Conservation (phyloP, 169 alveolate genomes). For the Cryptosporidium sp. region DNA sequence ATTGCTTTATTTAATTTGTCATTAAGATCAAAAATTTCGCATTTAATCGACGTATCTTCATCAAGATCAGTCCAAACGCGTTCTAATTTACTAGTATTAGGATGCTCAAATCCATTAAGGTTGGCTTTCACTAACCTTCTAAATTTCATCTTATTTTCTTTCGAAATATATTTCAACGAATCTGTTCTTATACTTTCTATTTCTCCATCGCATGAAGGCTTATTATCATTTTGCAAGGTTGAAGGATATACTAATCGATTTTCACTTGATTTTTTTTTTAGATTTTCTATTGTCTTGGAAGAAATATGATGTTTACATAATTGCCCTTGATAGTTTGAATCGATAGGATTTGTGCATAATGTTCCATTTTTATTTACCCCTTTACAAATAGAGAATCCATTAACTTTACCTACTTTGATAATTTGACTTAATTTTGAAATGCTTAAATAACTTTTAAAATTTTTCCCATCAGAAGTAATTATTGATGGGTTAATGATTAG, state of each 20-base stretch:
- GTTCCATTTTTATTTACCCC: slow-evolving; percentile 43
- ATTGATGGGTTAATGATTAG: slow-evolving; percentile 24
- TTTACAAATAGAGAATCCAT: slow-evolving; percentile 49
- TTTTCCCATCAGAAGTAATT: neutral
- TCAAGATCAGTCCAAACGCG: neutral
- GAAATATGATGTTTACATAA: slow-evolving; percentile 38
- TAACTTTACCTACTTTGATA: slow-evolving; percentile 45
- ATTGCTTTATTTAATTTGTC: slow-evolving; percentile 10
- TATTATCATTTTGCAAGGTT: neutral
- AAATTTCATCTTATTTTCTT: neutral
- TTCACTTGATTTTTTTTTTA: neutral
- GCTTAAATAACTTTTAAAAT: neutral
- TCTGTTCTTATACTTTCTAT: neutral
- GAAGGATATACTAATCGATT: neutral
- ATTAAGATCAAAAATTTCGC: slow-evolving; percentile 9
- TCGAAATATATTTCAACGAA: neutral
- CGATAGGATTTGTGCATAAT: slow-evolving; percentile 44
- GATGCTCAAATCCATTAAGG: neutral
- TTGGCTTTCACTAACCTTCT: neutral
- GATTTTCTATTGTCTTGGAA: neutral
- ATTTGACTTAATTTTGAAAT: slow-evolving; percentile 27
- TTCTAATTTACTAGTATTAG: neutral
- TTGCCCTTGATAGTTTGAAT: neutral
- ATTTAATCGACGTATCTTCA: neutral
- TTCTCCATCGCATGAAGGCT: neutral